Conservation (phyloP, 1,284 basidiomycete genomes). For the Ceratorhiza oryzae-sativae region DNA sequence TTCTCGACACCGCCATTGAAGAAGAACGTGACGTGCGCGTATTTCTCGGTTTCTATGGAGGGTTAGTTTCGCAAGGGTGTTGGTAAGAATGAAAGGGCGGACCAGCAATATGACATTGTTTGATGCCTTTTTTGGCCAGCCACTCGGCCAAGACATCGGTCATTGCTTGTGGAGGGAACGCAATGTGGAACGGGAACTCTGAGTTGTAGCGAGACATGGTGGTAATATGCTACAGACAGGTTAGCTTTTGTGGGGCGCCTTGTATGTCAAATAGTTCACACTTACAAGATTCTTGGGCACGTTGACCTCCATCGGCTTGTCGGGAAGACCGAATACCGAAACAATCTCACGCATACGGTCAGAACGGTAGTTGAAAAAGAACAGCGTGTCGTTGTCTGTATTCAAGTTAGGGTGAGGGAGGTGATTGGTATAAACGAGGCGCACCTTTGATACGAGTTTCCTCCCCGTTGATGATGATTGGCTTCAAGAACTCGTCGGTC, state of each 20-base stretch:
- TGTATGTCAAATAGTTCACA: slow-evolving; percentile 54
- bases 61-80: background rate
- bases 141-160: slow-evolving; percentile 91
- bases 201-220: slow-evolving; percentile 94
- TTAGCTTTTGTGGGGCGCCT: background rate
- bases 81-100: slow-evolving; percentile 38
- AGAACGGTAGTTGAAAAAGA: slow-evolving; percentile 95
- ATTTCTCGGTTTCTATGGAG: slow-evolving; percentile 84
- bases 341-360: slow-evolving; percentile 91
- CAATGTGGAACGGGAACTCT: slow-evolving; percentile 84
- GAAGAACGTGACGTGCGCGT: slow-evolving; percentile 95
- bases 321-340: slow-evolving; percentile 77
- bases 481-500: slow-evolving; percentile 93
- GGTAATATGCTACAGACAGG: slow-evolving; percentile 68
- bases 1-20: slow-evolving; percentile 95
- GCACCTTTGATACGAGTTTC: slow-evolving; percentile 81
- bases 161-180: slow-evolving; percentile 90
- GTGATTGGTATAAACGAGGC: slow-evolving; percentile 38
- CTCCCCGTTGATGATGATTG: slow-evolving; percentile 83
- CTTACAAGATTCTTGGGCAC: slow-evolving; percentile 85
- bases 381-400: slow-evolving; percentile 76
- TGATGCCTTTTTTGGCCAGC: slow-evolving; percentile 77
- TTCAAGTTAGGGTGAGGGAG: background rate
- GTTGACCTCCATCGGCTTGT: slow-evolving; percentile 81
- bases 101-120: slow-evolving; percentile 87